A percentile compares a stretch with the other conserved stretches of the same genome.
These are phyloP conservation scores for Candida odintsovae DNA, from an alignment of 805 yeast genomes.

Conservation along the genomic window DNA sequence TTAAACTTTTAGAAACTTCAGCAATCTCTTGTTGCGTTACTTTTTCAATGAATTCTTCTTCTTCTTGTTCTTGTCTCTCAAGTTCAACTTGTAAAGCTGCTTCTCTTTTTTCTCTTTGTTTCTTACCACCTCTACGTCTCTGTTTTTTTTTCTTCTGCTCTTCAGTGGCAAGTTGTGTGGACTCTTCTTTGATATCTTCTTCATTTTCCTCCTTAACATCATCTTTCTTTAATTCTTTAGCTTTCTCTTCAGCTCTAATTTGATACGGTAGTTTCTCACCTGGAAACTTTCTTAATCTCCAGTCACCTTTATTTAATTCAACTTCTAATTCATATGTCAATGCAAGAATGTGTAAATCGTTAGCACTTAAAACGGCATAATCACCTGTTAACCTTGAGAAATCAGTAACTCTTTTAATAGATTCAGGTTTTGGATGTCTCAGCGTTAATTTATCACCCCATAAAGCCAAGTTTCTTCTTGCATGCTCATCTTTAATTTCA, in stretches of 20 bases:
- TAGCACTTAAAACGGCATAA: constrained; percentile 75
- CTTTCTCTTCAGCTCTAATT: constrained; percentile 11
- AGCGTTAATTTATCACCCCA: constrained; percentile 72
- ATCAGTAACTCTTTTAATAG: constrained; percentile 58
- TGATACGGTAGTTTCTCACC: constrained; percentile 42
- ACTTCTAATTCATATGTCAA: constrained; percentile 82
- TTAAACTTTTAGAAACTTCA: constrained; percentile 3
- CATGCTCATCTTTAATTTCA: constrained; percentile 83
- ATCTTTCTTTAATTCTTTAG: constrained; percentile 3
- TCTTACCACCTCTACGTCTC: constrained; percentile 61
- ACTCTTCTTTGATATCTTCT: neutral
- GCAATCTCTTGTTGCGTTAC: constrained; percentile 16
- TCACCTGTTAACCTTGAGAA: constrained; percentile 93
- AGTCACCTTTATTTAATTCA: constrained; percentile 62
- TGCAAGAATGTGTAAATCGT: constrained; percentile 91
- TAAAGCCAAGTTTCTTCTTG: constrained; percentile 68
- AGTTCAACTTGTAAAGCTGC: constrained; percentile 28
- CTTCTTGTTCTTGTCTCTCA: constrained; percentile 11
- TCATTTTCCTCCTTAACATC: too few relatives aligned
- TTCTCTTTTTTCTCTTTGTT: constrained; percentile 54
- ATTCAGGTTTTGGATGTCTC: constrained; percentile 70
- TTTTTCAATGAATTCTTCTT: constrained; percentile 5
- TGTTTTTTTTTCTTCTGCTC: constrained; percentile 30
- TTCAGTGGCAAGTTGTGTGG: neutral
- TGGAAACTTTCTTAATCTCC: constrained; percentile 66